Conservation (phyloP, 805 yeast species). For the Saturnispora besseyi region DNA sequence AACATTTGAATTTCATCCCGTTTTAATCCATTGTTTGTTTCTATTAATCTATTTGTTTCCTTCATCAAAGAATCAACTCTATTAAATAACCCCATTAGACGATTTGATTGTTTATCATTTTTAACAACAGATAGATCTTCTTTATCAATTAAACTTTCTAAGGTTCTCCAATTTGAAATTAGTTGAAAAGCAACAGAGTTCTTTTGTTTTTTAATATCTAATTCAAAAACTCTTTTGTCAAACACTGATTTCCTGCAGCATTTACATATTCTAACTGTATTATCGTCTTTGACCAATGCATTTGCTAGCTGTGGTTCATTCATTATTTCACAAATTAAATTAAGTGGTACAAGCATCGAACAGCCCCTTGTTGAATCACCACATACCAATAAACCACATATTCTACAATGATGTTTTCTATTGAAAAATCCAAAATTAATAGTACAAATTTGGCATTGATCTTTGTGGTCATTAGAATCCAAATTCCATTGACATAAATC, state of each 20-base stretch:
- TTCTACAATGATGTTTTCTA: conserved; percentile 84
- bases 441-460: conserved; percentile 55
- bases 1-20: conserved; percentile 39
- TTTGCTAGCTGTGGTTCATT: conserved; percentile 7
- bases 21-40: conserved; percentile 2
- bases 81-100: conserved; percentile 31
- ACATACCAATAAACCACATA: conserved; percentile 81
- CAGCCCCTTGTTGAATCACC: conserved; percentile 56
- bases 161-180: conserved; percentile 25
- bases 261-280: conserved; percentile 52
- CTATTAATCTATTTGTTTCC: conserved; percentile 20
- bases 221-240: conserved; percentile 40
- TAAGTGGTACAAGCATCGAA: conserved; percentile 60
- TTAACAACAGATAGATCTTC: conserved; percentile 19
- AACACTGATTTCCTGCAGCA: conserved; percentile 59
- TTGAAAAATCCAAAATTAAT: conserved; percentile 41
- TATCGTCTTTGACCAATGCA: conserved; percentile 14
- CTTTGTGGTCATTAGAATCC: conserved; percentile 20
- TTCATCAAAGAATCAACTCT: conserved; percentile 44
- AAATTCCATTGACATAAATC: conserved; percentile 56
- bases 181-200: conserved; percentile 31
- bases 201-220: conserved; percentile 29
- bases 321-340: conserved; percentile 31
- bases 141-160: conserved; percentile 17
- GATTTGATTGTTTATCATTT: conserved; percentile 30